Base-by-base conservation (phyloP, 2,329 filamentous ascomycete species). In the Aspergillus quadrilineatus region DNA sequence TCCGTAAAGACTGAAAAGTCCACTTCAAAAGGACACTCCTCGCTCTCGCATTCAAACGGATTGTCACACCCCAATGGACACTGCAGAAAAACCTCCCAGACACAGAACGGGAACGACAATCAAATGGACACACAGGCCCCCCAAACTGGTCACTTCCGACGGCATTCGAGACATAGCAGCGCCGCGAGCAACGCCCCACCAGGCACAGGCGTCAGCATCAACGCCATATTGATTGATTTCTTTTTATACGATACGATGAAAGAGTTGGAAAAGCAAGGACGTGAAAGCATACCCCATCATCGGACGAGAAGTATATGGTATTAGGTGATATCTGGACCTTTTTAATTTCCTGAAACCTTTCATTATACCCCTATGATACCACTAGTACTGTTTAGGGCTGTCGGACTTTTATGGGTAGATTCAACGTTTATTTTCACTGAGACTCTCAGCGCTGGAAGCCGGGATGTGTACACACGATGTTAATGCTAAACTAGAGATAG, bases 231-330 rank as follows among this genome's bases (percentile, higher is more conserved):
- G 65, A 94, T 99, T 61, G 94, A 99, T 74, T 99, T 97, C 75
- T 96, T 97, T 73, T 78, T 99, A 54, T 99, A 99, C 70, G 94
- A 99, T 75, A 86, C 89, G 15, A 92, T 94, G 77, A 99, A 97
- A 73, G 88, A 91, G 68, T 73, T 89, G 69, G 93, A 97, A 73
- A 79, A 76, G 72, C 79, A 62, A 79, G 85, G 51, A 73, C 65
- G 70, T 59, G 78, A 77, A 59, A 70, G 70, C 34, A 83, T 91
- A 59, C 90, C 90, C 4, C 92, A 96, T 75, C 92, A 97, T 75
- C 82, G 92, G 61, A 96, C 92, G 43, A 84, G 92, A 70, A 95
- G 91, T 69, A 96, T 97, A 60, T 97, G 92, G 92, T 97, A 97
- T 73, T 97, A 59, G 34, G 48, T 22, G 43, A 47, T 12, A 34